Evolutionary conservation across 495 filamentous ascomycete genomes (phyloP).

Genomic region (Tuber calosporum): DNA sequence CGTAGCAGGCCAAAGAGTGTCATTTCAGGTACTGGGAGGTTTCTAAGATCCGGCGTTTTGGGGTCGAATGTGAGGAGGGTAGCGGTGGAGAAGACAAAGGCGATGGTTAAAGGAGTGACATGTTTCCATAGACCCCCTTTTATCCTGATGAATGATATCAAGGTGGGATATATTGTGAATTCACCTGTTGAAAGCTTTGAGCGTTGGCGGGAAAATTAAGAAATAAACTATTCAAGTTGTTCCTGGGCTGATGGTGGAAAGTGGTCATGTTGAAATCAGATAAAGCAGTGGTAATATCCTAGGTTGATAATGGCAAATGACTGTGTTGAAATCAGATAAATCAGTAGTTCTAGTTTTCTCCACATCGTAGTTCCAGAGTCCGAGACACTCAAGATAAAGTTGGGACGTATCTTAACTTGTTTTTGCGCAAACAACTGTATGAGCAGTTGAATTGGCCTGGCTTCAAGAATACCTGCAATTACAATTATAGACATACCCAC

Average conservation of each 20-base stretch:
- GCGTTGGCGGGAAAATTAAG: neutral
- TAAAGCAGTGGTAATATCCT: too few species aligned
- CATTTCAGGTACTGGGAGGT: neutral
- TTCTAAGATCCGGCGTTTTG: neutral
- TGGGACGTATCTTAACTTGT: neutral
- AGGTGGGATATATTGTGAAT: neutral
- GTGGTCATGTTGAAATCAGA: neutral
- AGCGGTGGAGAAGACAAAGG: neutral
- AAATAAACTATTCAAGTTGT: neutral
- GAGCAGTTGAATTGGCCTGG: neutral
- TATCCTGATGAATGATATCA: neutral
- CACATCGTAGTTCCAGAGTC: neutral
- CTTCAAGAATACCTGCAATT: neutral
- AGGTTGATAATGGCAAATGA: neutral
- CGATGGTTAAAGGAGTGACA: neutral
- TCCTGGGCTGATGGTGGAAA: neutral
- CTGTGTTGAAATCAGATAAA: neutral
- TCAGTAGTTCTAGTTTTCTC: neutral
- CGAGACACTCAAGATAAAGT: neutral
- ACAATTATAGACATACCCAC: neutral
- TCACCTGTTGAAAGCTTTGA: neutral
- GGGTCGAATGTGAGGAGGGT: neutral
- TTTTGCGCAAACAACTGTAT: neutral
- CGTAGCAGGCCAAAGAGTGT: neutral
- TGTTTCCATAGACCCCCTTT: neutral